Conservation (phyloP, 768 basidiomycete genomes). For the Russula sp. region DNA sequence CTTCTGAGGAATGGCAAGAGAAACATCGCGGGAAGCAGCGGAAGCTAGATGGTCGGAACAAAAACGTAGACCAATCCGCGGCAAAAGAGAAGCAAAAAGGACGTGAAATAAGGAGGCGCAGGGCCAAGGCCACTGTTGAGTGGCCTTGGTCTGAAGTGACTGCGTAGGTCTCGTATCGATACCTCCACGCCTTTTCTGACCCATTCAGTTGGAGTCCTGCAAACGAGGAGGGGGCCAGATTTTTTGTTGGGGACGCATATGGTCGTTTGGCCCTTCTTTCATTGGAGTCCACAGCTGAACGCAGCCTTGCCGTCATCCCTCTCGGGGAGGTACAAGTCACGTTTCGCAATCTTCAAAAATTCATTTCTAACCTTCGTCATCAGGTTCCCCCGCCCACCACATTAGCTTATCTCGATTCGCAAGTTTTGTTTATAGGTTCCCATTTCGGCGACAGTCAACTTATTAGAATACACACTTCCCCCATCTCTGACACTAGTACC, state of each 20-base stretch:
- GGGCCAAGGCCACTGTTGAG: conserved; percentile 48
- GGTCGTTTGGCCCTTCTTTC: conserved; percentile 68
- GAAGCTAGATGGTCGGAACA: conserved; percentile 46
- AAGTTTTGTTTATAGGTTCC: conserved; percentile 73
- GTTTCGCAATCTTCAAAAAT: background rate
- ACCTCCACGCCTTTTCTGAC: background rate
- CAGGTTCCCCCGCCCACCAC: conserved; percentile 68
- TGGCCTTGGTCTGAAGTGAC: conserved; percentile 76
- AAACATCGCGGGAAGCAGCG: conserved; percentile 53
- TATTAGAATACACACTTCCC: conserved; percentile 47
- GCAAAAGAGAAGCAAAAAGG: conserved; percentile 55
- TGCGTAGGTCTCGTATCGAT: conserved; percentile 43
- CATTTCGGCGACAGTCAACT: conserved; percentile 79
- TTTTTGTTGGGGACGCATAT: conserved; percentile 63
- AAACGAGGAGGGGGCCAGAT: conserved; percentile 41
- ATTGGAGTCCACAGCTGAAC: conserved; percentile 36
- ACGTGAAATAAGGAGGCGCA: conserved; percentile 47
- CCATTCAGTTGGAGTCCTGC: conserved; percentile 45
- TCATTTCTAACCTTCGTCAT: conserved; percentile 8
- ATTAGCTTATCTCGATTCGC: conserved; percentile 64
- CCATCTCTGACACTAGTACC: conserved; percentile 36
- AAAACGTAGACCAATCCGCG: conserved; percentile 39
- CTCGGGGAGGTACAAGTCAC: conserved; percentile 64
- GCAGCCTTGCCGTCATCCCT: conserved; percentile 48
- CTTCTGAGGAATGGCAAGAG: conserved; percentile 41